phyloP scores from a whole-genome alignment of 768 basidiomycete genomes.

The Russula sp. region DNA sequence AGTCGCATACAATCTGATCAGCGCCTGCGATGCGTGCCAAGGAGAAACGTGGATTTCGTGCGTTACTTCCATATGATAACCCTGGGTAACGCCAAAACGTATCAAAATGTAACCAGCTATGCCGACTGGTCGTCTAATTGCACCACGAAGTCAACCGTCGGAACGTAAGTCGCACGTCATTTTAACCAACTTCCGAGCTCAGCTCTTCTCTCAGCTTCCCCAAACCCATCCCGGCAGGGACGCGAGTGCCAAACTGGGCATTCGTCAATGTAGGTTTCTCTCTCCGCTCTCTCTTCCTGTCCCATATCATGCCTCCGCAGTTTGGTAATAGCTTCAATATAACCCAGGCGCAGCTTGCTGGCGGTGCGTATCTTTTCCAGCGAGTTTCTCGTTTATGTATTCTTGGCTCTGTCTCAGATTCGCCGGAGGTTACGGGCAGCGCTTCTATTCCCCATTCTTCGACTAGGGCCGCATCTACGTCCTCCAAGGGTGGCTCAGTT shows the following conservation, averaged over 20 bases:
- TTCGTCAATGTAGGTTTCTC: constrained; percentile 35
- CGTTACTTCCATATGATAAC: background rate
- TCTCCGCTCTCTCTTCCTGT: background rate
- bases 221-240: constrained; percentile 33
- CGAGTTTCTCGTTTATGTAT: background rate
- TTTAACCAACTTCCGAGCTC: background rate
- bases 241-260: constrained; percentile 43
- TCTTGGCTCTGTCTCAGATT: background rate
- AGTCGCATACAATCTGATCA: constrained; percentile 25
- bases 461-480: background rate
- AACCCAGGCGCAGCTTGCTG: background rate
- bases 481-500: constrained; percentile 22
- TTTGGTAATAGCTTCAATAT: constrained; percentile 1
- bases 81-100: background rate
- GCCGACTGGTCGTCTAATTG: constrained; percentile 16
- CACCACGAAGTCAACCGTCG: background rate
- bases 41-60: constrained; percentile 6
- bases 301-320: background rate
- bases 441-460: background rate
- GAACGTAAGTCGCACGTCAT: constrained; percentile 9
- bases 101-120: constrained; percentile 4
- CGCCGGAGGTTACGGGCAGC: constrained; percentile 6
- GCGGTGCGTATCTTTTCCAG: background rate
- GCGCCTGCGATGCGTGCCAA: constrained; percentile 27
- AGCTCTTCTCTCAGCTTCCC: constrained; percentile 7